Conservation (phyloP, 2,329 filamentous ascomycete genomes). For the Ascocoryne sarcoides region DNA sequence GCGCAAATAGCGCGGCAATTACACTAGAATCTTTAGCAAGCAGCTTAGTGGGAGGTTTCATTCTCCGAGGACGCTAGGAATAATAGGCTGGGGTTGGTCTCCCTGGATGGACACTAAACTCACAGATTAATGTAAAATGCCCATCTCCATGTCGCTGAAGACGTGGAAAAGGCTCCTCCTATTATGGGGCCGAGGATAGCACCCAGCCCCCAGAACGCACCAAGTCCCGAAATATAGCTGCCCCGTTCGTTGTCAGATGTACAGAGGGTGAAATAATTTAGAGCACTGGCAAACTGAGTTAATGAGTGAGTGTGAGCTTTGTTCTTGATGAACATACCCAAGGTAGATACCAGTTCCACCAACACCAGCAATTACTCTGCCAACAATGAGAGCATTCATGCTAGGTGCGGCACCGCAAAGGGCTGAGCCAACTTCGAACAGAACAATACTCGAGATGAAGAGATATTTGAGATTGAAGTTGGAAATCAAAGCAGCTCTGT, state of each 20-base stretch:
- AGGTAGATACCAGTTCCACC: conserved; percentile 34
- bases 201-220: conserved; percentile 35
- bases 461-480: conserved; percentile 22
- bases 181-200: conserved; percentile 39
- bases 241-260: conserved; percentile 31
- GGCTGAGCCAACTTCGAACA: conserved; percentile 21
- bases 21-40: too few relatives aligned
- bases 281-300: conserved; percentile 35
- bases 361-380: conserved; percentile 33
- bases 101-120: too few relatives aligned
- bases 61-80: too few relatives aligned
- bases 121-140: conserved; percentile 48
- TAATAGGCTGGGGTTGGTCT: too few relatives aligned
- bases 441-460: conserved; percentile 13
- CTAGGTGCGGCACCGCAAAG: conserved; percentile 25
- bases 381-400: conserved; percentile 38
- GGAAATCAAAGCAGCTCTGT: not conserved
- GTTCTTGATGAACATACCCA: too few relatives aligned
- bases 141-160: conserved; percentile 37
- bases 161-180: conserved; percentile 37
- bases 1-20: too few relatives aligned
- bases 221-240: conserved; percentile 28
- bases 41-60: too few relatives aligned
- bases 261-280: conserved; percentile 35
- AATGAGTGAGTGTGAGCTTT: too few relatives aligned